Percentiles rank a stretch among this genome's conserved stretches.
Evolutionary conservation across 2,329 filamentous ascomycete species (phyloP).

Genomic region (Diatrype stigma): DNA sequence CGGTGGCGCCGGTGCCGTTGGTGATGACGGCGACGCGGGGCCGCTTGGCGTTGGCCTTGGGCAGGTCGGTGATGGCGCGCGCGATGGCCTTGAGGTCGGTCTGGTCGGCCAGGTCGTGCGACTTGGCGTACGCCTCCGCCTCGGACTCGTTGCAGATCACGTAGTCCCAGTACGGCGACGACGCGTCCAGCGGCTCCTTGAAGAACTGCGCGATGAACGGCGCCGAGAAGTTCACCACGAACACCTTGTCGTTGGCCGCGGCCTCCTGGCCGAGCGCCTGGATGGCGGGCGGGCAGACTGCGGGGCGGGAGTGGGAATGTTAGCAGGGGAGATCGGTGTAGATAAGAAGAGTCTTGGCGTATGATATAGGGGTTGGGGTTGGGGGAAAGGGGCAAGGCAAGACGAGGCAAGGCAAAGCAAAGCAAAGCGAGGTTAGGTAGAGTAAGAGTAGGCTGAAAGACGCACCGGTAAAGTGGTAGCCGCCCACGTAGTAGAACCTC

Average conservation of each 20-base stretch:
- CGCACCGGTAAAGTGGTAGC: slow-evolving; percentile 83
- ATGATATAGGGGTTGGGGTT: too few species aligned
- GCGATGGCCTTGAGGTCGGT: slow-evolving; percentile 82
- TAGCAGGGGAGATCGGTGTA: background rate
- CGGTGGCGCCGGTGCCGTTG: slow-evolving; percentile 86
- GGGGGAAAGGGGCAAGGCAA: too few species aligned
- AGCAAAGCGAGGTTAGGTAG: background rate
- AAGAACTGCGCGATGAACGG: slow-evolving; percentile 98
- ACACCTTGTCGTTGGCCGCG: slow-evolving; percentile 81
- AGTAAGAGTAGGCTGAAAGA: background rate
- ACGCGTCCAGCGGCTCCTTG: slow-evolving; percentile 87
- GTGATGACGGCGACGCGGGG: slow-evolving; percentile 88
- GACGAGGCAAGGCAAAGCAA: slow-evolving; percentile 7
- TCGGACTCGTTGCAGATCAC: slow-evolving; percentile 97
- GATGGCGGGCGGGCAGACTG: slow-evolving; percentile 84
- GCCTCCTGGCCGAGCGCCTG: slow-evolving; percentile 88
- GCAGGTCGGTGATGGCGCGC: slow-evolving; percentile 77
- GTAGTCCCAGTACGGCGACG: slow-evolving; percentile 90
- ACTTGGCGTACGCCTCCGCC: slow-evolving; percentile 80
- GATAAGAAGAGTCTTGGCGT: background rate
- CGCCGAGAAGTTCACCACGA: slow-evolving; percentile 87
- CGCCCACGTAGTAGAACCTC: slow-evolving; percentile 86
- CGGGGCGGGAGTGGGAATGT: background rate
- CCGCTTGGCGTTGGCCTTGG: slow-evolving; percentile 85
- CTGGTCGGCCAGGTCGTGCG: slow-evolving; percentile 62